These are phyloP conservation scores for Citrus trifoliata DNA, from an alignment of 345 rosid species.

Conservation along the genomic window DNA sequence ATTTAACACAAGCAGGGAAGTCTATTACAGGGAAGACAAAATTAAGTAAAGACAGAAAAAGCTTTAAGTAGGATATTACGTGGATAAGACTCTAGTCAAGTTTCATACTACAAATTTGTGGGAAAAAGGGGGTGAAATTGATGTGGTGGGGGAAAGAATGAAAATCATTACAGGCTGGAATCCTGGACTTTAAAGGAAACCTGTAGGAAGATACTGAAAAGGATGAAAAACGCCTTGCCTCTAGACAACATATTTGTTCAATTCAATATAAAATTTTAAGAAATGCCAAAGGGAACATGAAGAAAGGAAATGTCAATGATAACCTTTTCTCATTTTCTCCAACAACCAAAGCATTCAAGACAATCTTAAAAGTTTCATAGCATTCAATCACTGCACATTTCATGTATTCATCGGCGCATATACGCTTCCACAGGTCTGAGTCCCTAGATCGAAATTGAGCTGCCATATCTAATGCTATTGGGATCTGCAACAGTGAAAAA, in stretches of 20 bases:
- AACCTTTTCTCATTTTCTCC: constrained; percentile 99
- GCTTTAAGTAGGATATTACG: not conserved
- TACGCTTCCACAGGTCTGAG: constrained; percentile 93
- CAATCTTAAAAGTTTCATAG: constrained; percentile 86
- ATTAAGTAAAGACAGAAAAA: not conserved
- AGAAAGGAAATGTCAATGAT: not conserved
- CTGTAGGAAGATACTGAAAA: not conserved
- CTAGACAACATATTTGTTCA: not conserved
- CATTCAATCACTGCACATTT: constrained; percentile 98
- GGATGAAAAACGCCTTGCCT: not conserved
- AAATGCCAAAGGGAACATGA: not conserved
- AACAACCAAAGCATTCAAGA: constrained; percentile 67
- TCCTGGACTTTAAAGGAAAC: not conserved
- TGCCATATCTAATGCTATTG: constrained; percentile 95
- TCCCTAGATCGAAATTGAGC: constrained; percentile 77
- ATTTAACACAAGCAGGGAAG: not conserved
- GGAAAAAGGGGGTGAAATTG: not conserved
- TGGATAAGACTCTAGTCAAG: not conserved
- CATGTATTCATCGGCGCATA: constrained; percentile 94
- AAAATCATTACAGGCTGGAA: not conserved
- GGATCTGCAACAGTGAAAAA: constrained; percentile 53
- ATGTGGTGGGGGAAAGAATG: not conserved
- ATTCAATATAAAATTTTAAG: not conserved
- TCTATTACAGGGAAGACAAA: not conserved
- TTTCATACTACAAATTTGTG: not conserved